Evolutionary conservation across 2,329 filamentous ascomycete species (phyloP), one percentile per base, ranked within the genome.

Genomic region (Simplicillium sp.): DNA sequence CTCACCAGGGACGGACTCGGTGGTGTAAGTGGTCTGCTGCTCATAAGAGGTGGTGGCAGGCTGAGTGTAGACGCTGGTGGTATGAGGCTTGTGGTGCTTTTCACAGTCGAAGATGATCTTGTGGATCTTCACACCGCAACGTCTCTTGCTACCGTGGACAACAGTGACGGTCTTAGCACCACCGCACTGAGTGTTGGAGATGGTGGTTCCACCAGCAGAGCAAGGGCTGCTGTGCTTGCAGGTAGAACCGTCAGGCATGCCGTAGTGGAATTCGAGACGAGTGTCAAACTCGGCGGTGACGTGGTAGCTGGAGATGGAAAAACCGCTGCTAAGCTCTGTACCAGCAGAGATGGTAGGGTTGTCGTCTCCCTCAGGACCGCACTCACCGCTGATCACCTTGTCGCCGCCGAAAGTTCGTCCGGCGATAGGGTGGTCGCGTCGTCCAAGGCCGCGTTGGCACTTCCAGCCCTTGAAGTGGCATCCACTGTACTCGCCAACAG

Each of bases 131-230:
- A 94, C 72, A 52, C 73, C 72, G 69, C 86, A 92, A 52, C 63
- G 65, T 37, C 71, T 63, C 58, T 77, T 71, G 43, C 44, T 67
- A 5, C 35, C 58, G 62, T 71, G 78, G 59, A 80, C 65, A 58
- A 96, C 80, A 41, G 76, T 80, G 46, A 96, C 87, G 43, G 78
- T 80, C 58, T 75, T 87, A 49, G 90, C 89, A 63, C 89, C 89
- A 76, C 88, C 90, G 60, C 90, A 97, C 73, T 96, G 87, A 46
- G 70, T 77, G 75, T 96, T 96, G 65, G 77, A 66, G 53, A 96
- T 71, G 36, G 73, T 75, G 44, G 78, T 81, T 54, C 86, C 86
- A 13, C 71, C 67, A 41, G 72, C 67, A 48, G 71, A 76, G 75
- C 87, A 94, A 39, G 70, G 57, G 49, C 75, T 68, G 47, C 77